Base-by-base conservation (phyloP, 129 eudicot species). In the Cynara cardunculus region DNA sequence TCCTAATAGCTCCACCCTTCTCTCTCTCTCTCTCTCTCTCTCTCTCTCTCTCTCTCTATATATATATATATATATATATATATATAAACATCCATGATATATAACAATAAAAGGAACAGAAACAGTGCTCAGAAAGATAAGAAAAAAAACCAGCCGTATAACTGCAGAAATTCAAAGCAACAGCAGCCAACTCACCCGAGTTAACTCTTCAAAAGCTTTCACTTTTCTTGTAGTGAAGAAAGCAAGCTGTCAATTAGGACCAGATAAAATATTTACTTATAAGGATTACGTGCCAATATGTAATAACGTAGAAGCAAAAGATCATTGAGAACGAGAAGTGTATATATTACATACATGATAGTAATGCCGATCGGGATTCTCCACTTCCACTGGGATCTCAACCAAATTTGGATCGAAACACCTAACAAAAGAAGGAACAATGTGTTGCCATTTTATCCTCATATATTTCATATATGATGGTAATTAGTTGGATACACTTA, bases 381-480 rank as follows among this genome's bases (percentile, higher is more conserved):
- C 99, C 81, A 95, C 90, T 82, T 95, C 93, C 78, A 95, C 97
- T 26, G 99, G 97, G 65, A 95, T 89, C 84, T 92, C 97, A 77
- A 95, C 81, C 90, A 95, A 78, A 77, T 83, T 92, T 16, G 96
- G 80, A 84, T 95, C 99, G 39, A 70, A 85, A 84, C 97, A 95
- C 84, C 99, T 95, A 80, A 18, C 72, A 83, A 65, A 62, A 70
- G 19, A 76, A 37, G 11, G 37, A 82, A 18, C 1, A 22, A 67
- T 14, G 18, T 81, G n/a, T 2, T 9, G 32, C 27, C 28, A 53
- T 31, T 53, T 30, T 44, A 81, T 67, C 59, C 21, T 44, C 75
- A 81, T 9, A 76, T 19, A 59, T 59, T 59, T n/a, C 65, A 56
- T 56, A 44, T n/a, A 44, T 12, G 56, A 39, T 39, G 4, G 35